A percentile compares a stretch with the other conserved stretches of the same genome.
phyloP scores from a whole-genome alignment of 2,329 filamentous ascomycete genomes.

The Paecilomyces dactylethromorphus region DNA sequence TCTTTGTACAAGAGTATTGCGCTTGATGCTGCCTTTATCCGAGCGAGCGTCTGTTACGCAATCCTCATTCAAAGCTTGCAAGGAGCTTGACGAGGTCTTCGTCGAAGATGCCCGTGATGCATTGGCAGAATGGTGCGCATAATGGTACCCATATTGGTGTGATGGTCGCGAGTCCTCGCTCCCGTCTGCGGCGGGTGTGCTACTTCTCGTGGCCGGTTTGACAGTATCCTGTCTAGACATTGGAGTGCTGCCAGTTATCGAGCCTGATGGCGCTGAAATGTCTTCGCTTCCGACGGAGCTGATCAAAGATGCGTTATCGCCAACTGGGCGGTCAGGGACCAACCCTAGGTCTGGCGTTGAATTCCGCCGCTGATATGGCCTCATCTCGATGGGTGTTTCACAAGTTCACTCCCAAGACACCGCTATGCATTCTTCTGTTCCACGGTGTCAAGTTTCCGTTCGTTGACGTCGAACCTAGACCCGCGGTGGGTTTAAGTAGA shows the following conservation, averaged over 20 bases:
- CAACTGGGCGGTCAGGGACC: neutral
- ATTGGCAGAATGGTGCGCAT: slow-evolving; percentile 28
- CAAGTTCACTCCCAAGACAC: slow-evolving; percentile 4
- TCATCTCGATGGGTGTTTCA: slow-evolving; percentile 1
- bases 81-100: slow-evolving; percentile 36
- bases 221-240: neutral
- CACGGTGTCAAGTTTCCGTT: neutral
- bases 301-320: neutral
- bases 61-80: slow-evolving; percentile 35
- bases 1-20: slow-evolving; percentile 18
- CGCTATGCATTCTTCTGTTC: neutral
- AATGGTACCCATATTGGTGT: slow-evolving; percentile 16
- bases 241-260: neutral
- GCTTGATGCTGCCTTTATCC: slow-evolving; percentile 18
- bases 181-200: no score
- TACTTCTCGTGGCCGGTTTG: neutral
- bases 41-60: slow-evolving; percentile 29
- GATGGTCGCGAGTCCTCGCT: slow-evolving; percentile 5
- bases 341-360: neutral
- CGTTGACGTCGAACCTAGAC: neutral
- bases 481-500: neutral
- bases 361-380: neutral
- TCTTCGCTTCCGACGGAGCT: neutral
- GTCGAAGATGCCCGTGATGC: slow-evolving; percentile 29
- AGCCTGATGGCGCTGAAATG: neutral